phyloP scores from a whole-genome alignment of 441 rosid species.

The Cnidoscolus chayamansa region DNA sequence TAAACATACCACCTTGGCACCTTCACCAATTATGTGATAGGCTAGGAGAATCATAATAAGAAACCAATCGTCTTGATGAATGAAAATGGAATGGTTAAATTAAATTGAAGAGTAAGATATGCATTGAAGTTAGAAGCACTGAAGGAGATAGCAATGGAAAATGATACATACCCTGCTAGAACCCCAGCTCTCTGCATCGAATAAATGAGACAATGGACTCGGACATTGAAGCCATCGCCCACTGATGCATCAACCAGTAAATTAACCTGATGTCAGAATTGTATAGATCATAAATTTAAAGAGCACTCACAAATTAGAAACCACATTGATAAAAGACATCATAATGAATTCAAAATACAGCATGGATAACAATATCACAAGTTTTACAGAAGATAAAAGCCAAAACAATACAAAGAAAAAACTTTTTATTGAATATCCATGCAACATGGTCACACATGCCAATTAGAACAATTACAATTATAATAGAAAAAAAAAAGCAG shows the following conservation, averaged over 20 bases:
- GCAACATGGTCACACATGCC: too few relatives aligned
- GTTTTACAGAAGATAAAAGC: neutral
- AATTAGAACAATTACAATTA: too few relatives aligned
- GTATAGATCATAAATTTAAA: constrained; percentile 50
- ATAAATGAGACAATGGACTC: constrained; percentile 56
- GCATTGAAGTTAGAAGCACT: neutral
- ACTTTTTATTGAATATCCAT: too few relatives aligned
- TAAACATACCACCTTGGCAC: neutral
- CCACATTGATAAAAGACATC: constrained; percentile 14
- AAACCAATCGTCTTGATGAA: neutral
- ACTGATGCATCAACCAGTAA: constrained; percentile 93
- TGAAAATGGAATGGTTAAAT: neutral
- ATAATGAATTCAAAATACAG: constrained; percentile 10
- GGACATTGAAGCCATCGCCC: constrained; percentile 79
- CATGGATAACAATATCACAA: constrained; percentile 9
- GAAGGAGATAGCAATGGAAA: neutral
- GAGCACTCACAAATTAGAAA: constrained; percentile 27
- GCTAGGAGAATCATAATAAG: neutral
- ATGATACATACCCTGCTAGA: constrained; percentile 66
- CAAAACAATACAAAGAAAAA: neutral
- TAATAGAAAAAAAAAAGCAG: too few relatives aligned
- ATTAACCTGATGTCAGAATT: constrained; percentile 79
- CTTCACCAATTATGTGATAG: neutral
- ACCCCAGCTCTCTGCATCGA: constrained; percentile 70
- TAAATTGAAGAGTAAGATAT: neutral